A percentile compares a stretch with the other conserved stretches of the same genome.
These are phyloP conservation scores for Nicotiana benthamiana DNA, from an alignment of 257 asterid species.

Conservation along the genomic window DNA sequence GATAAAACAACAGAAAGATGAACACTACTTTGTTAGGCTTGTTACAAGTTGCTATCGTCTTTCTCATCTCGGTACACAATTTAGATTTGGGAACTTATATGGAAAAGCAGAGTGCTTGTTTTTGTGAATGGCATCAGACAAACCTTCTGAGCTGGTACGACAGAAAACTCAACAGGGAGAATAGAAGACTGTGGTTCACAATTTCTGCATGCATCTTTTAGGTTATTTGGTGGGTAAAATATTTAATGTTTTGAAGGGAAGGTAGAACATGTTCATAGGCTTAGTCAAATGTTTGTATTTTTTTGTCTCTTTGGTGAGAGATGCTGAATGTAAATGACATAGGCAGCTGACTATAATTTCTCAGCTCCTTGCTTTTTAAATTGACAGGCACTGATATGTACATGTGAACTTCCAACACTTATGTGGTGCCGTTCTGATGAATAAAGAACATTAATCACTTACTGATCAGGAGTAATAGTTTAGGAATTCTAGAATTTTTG, in stretches of 20 bases:
- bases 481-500: neutral
- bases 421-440: too few relatives aligned
- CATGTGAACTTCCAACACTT: too few relatives aligned
- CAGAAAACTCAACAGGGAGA: neutral
- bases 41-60: neutral
- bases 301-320: neutral
- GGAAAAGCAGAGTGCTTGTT: neutral
- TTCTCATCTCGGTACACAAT: neutral
- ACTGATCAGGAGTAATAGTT: too few relatives aligned
- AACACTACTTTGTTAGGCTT: too few relatives aligned
- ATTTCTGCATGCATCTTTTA: neutral
- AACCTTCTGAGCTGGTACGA: neutral
- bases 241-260: neutral
- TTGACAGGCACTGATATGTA: too few relatives aligned
- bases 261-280: neutral
- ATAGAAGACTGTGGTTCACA: neutral
- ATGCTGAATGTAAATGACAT: neutral
- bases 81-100: neutral
- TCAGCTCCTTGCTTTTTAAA: too few relatives aligned
- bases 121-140: neutral
- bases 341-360: too few relatives aligned
- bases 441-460: too few relatives aligned
- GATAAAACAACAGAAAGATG: too few relatives aligned
- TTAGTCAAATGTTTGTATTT: too few relatives aligned
- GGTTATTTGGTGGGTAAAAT: neutral